A percentile compares a stretch with the other conserved stretches of the same genome.
Evolutionary conservation across 768 basidiomycete genomes (phyloP).

Genomic region (Gyrodon lividus): DNA sequence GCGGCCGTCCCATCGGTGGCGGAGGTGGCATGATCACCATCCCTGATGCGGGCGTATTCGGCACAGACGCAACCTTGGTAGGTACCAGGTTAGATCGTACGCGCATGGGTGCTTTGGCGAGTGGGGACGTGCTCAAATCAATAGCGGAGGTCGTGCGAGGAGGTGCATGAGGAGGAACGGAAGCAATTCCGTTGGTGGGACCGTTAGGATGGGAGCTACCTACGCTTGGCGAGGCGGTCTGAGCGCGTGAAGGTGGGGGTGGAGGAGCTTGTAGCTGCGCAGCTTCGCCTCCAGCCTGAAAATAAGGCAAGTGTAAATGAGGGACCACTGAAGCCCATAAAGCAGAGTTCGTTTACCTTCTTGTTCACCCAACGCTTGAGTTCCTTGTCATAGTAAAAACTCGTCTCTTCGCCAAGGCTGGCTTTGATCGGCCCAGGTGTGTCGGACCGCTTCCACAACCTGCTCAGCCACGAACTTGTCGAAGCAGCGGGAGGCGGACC

Average conservation of each 20-base stretch:
- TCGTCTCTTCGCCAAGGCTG: constrained; percentile 86
- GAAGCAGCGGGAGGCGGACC: constrained; percentile 28
- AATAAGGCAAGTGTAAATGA: not conserved
- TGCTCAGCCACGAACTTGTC: constrained; percentile 73
- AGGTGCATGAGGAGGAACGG: constrained; percentile 14
- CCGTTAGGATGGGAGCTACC: constrained; percentile 37
- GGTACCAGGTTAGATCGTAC: constrained; percentile 68
- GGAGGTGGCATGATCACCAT: constrained; percentile 14
- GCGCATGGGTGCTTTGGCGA: constrained; percentile 51
- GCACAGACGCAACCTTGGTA: constrained; percentile 36
- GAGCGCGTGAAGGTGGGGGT: constrained; percentile 81
- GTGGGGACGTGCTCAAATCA: constrained; percentile 54
- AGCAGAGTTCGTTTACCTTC: constrained; percentile 51
- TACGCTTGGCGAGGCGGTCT: constrained; percentile 78
- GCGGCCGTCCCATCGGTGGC: constrained; percentile 48
- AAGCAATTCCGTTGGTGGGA: constrained; percentile 15
- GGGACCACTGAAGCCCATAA: not conserved
- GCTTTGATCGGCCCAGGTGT: constrained; percentile 79
- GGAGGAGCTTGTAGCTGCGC: constrained; percentile 55
- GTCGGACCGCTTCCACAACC: constrained; percentile 75
- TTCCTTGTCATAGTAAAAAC: constrained; percentile 95
- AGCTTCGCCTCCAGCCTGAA: constrained; percentile 55
- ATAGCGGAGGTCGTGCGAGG: constrained; percentile 63
- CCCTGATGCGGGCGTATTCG: constrained; percentile 28
- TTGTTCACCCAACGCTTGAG: constrained; percentile 95